Evolutionary conservation across 192 early-diverging fungal species (phyloP).

Genomic region (Backusella liffmaniae): DNA sequence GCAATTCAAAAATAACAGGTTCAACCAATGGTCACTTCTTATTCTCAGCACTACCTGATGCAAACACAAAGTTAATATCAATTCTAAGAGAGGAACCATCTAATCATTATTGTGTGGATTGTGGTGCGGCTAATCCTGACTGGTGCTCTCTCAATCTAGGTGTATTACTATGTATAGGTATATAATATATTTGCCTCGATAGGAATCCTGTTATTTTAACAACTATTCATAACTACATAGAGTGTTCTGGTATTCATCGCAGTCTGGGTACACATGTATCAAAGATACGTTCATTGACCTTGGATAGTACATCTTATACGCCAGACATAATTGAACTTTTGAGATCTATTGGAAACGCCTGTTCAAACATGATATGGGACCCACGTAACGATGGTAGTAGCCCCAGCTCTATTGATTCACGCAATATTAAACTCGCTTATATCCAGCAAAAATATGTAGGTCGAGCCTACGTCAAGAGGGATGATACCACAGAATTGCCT

Average conservation of each 20-base stretch:
- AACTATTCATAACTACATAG: slow-evolving; percentile 32
- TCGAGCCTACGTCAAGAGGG: slow-evolving; percentile 41
- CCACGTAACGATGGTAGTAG: slow-evolving; percentile 24
- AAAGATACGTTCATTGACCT: slow-evolving; percentile 70
- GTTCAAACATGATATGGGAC: slow-evolving; percentile 67
- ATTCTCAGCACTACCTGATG: slow-evolving; percentile 6
- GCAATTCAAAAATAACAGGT: background rate
- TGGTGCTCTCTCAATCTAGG: slow-evolving; percentile 77
- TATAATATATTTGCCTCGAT: background rate
- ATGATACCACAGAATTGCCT: background rate
- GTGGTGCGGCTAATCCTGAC: slow-evolving; percentile 61
- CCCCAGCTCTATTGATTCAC: slow-evolving; percentile 42
- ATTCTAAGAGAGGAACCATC: slow-evolving; percentile 32
- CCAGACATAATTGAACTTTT: slow-evolving; percentile 62
- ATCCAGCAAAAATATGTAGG: slow-evolving; percentile 61
- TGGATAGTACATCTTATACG: slow-evolving; percentile 66
- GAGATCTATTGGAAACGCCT: slow-evolving; percentile 59
- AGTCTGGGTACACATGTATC: slow-evolving; percentile 72
- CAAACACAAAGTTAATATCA: slow-evolving; percentile 12
- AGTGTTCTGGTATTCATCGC: slow-evolving; percentile 74
- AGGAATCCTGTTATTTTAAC: background rate
- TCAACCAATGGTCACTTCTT: background rate
- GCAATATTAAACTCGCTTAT: slow-evolving; percentile 54
- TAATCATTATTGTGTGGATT: slow-evolving; percentile 68
- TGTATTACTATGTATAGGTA: slow-evolving; percentile 69